Evolutionary conservation across 306 rosid genomes (phyloP).

Genomic region (Cucurbita maxima): DNA sequence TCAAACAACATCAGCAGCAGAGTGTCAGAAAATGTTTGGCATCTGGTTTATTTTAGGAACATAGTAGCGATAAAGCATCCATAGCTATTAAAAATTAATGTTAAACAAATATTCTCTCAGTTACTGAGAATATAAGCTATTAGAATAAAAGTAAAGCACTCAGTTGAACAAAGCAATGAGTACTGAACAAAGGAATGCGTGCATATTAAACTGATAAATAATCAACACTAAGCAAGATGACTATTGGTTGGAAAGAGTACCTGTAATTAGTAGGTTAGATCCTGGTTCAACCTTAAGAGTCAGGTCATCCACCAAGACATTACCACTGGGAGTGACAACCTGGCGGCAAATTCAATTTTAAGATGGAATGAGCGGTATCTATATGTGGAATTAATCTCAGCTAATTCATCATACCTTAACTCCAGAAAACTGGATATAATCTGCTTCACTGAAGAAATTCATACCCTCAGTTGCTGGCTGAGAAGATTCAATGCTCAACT

Average conservation of each 20-base stretch:
- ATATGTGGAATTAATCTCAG: background rate
- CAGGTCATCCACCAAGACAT: slow-evolving; percentile 86
- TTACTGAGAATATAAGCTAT: too few species aligned
- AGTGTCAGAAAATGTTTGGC: background rate
- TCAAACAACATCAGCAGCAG: slow-evolving; percentile 10
- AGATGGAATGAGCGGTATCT: slow-evolving; percentile 11
- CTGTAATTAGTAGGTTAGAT: slow-evolving; percentile 40
- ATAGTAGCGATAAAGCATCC: background rate
- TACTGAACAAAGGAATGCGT: background rate
- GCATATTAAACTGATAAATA: background rate
- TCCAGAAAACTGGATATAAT: slow-evolving; percentile 76
- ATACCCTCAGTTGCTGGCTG: slow-evolving; percentile 37
- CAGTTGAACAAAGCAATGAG: background rate
- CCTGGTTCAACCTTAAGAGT: slow-evolving; percentile 75
- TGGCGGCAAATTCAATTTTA: slow-evolving; percentile 22
- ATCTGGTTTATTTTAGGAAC: background rate
- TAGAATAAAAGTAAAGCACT: background rate
- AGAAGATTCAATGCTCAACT: slow-evolving; percentile 47
- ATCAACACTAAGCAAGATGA: background rate
- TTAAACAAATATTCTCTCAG: too few species aligned
- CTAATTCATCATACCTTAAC: slow-evolving; percentile 50
- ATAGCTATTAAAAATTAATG: background rate
- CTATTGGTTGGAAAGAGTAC: background rate
- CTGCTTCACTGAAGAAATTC: slow-evolving; percentile 74
- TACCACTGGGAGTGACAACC: slow-evolving; percentile 94